Conservation (phyloP, 2,329 filamentous ascomycete species). For the Ophiostoma pallidulum region DNA sequence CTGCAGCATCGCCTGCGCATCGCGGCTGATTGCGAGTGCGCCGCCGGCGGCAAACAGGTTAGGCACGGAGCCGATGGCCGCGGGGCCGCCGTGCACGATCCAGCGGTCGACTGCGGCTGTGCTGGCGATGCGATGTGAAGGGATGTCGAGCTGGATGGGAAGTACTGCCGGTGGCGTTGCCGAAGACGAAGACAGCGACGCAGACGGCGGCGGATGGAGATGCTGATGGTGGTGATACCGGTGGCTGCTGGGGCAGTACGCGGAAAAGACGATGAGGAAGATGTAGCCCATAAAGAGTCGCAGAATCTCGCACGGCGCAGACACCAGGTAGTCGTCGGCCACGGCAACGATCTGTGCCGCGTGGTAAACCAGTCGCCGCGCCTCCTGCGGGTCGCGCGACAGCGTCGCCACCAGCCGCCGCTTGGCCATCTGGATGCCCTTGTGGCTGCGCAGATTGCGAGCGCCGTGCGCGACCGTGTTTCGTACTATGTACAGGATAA, state of each 20-base stretch:
- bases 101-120: conserved; percentile 15
- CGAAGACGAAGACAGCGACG: not conserved
- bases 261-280: conserved; percentile 21
- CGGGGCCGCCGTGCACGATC: conserved; percentile 21
- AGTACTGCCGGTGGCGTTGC: not conserved
- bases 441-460: conserved; percentile 6
- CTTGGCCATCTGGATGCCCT: conserved; percentile 19
- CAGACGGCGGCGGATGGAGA: not conserved
- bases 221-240: not conserved
- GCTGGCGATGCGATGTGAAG: conserved; percentile 12
- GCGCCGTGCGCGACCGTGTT: conserved; percentile 17
- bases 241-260: conserved; percentile 18
- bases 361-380: conserved; percentile 22
- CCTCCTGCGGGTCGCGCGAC: conserved; percentile 15
- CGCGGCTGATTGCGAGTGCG: conserved; percentile 17
- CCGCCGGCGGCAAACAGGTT: conserved; percentile 17
- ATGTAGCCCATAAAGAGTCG: conserved; percentile 26
- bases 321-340: conserved; percentile 23
- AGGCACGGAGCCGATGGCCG: conserved; percentile 18
- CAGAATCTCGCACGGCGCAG: conserved; percentile 25
- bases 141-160: conserved; percentile 17
- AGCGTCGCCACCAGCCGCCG: conserved; percentile 19
- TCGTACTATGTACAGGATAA: conserved; percentile 24
- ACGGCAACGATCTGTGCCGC: conserved; percentile 24
- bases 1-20: conserved; percentile 20